Conservation (phyloP, 2,329 filamentous ascomycete genomes). For the Xylariaceae sp. region DNA sequence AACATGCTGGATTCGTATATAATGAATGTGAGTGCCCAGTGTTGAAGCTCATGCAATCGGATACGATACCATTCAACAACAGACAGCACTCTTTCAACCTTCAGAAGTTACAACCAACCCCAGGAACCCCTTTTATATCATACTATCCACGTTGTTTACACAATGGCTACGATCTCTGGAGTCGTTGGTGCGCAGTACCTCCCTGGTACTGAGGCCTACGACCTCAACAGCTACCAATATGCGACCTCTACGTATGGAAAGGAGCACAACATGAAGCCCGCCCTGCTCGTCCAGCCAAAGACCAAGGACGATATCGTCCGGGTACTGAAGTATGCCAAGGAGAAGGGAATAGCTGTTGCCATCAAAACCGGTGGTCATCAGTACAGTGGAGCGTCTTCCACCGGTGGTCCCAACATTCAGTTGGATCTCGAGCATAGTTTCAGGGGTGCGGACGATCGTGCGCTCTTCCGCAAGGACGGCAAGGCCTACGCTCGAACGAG, state of each 20-base stretch:
- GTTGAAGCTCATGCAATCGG: not conserved
- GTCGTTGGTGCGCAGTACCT: slow-evolving; percentile 25
- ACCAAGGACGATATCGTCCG: slow-evolving; percentile 39
- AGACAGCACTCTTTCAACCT: slow-evolving; percentile 10
- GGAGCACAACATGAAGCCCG: slow-evolving; percentile 41
- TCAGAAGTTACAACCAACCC: slow-evolving; percentile 4
- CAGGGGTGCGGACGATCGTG: slow-evolving; percentile 30
- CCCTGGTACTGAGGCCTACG: slow-evolving; percentile 23
- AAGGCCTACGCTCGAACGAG: slow-evolving; percentile 36
- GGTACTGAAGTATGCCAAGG: slow-evolving; percentile 38
- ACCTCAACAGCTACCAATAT: slow-evolving; percentile 38
- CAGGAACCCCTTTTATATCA: not conserved
- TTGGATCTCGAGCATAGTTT: slow-evolving; percentile 41
- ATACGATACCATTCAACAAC: not conserved
- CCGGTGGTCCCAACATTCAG: slow-evolving; percentile 40
- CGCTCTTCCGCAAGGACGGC: slow-evolving; percentile 32
- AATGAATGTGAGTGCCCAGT: not conserved
- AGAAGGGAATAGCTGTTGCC: slow-evolving; percentile 39
- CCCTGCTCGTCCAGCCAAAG: slow-evolving; percentile 40
- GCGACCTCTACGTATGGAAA: slow-evolving; percentile 39
- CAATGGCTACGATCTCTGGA: slow-evolving; percentile 25
- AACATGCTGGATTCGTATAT: slow-evolving; percentile 8
- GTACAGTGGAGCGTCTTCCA: slow-evolving; percentile 46
- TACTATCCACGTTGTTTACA: not conserved
- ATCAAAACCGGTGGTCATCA: slow-evolving; percentile 45